A percentile compares a stretch with the other conserved stretches of the same genome.
Evolutionary conservation across 2,329 filamentous ascomycete species (phyloP).

Genomic region (Dactylella cylindrospora): DNA sequence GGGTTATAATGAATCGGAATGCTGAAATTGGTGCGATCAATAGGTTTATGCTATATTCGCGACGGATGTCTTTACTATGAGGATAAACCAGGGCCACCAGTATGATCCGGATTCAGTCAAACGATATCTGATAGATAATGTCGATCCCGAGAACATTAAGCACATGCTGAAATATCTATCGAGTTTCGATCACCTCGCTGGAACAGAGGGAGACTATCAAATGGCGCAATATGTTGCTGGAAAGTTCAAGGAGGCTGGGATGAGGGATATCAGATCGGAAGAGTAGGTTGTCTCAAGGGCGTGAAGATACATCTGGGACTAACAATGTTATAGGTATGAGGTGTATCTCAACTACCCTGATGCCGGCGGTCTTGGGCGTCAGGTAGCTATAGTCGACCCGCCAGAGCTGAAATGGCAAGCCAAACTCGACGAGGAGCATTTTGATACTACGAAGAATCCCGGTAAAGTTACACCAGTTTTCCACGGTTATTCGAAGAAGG

Average conservation of each 20-base stretch:
- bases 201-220: slow-evolving; percentile 88
- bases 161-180: slow-evolving; percentile 76
- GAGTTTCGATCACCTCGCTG: slow-evolving; percentile 83
- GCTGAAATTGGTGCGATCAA: slow-evolving; percentile 52
- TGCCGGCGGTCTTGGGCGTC: slow-evolving; percentile 64
- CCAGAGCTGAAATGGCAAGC: slow-evolving; percentile 73
- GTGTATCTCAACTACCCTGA: slow-evolving; percentile 93
- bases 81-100: slow-evolving; percentile 65
- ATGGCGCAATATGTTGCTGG: slow-evolving; percentile 81
- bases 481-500: slow-evolving; percentile 84
- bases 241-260: slow-evolving; percentile 68
- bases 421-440: slow-evolving; percentile 71
- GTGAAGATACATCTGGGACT: slow-evolving; percentile 48
- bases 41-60: slow-evolving; percentile 79
- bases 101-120: slow-evolving; percentile 83
- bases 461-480: slow-evolving; percentile 70
- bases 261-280: slow-evolving; percentile 76
- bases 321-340: slow-evolving; percentile 58
- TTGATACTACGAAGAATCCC: slow-evolving; percentile 32
- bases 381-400: slow-evolving; percentile 75
- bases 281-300: slow-evolving; percentile 52
- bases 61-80: slow-evolving; percentile 76
- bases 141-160: slow-evolving; percentile 69
- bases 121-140: slow-evolving; percentile 69
- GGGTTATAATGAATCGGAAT: slow-evolving; percentile 14